Evolutionary conservation across 306 rosid genomes (phyloP).

Genomic region (Malus sylvestris): DNA sequence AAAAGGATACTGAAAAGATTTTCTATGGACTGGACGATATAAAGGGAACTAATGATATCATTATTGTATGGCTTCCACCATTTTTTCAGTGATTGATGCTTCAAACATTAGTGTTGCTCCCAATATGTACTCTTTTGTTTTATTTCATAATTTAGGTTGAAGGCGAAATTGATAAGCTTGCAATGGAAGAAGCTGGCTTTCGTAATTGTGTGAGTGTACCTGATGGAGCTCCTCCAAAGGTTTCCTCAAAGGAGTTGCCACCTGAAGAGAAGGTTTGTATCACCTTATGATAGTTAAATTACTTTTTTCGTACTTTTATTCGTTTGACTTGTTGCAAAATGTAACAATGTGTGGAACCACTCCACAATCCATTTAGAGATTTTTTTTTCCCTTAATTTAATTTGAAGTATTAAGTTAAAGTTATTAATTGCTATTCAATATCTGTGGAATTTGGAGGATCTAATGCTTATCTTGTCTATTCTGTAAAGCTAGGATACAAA

Average conservation of each 20-base stretch:
- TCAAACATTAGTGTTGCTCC: conserved; percentile 13
- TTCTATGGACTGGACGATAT: conserved; percentile 91
- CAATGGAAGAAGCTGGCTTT: conserved; percentile 97
- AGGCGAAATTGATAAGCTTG: conserved; percentile 97
- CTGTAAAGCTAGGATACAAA: conserved; percentile 84
- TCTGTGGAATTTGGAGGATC: conserved; percentile 22
- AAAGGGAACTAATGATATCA: conserved; percentile 60
- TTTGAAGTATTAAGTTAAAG: neutral
- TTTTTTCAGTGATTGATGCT: neutral
- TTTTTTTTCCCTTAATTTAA: neutral
- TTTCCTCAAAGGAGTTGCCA: conserved; percentile 66
- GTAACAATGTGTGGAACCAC: neutral
- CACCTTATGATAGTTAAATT: neutral
- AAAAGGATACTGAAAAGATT: conserved; percentile 74
- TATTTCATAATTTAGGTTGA: conserved; percentile 57
- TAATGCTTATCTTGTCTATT: conserved; percentile 46
- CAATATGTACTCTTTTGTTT: neutral
- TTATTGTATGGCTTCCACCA: conserved; percentile 56
- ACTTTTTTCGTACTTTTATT: neutral
- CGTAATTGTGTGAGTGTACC: conserved; percentile 92
- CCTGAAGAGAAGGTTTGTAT: conserved; percentile 56
- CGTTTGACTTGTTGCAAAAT: neutral
- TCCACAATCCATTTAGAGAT: neutral
- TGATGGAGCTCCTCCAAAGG: conserved; percentile 84
- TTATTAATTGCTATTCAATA: neutral